phyloP scores from a whole-genome alignment of 2,329 filamentous ascomycete genomes.

The Dactylellina drechsleri region DNA sequence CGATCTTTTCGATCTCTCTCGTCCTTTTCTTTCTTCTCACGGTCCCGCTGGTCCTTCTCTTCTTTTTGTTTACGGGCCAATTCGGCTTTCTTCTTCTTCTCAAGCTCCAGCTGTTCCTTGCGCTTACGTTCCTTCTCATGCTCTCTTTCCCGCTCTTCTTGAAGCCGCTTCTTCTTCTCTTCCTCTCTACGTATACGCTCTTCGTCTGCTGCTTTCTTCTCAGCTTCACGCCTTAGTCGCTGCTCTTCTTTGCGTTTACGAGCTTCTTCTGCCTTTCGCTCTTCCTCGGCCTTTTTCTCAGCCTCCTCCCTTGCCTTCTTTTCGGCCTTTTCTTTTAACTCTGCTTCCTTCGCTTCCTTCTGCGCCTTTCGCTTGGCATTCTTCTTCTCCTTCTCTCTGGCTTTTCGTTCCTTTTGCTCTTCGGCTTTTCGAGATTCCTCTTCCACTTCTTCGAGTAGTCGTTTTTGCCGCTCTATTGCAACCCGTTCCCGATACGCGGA shows the following conservation, averaged over 20 bases:
- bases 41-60: constrained; percentile 73
- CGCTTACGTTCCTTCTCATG: constrained; percentile 85
- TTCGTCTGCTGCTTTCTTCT: constrained; percentile 89
- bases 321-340: constrained; percentile 85
- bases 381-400: constrained; percentile 91
- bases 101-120: constrained; percentile 79
- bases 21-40: constrained; percentile 68
- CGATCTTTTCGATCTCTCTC: constrained; percentile 73
- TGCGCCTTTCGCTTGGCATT: constrained; percentile 93
- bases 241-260: constrained; percentile 86
- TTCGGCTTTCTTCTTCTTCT: constrained; percentile 86
- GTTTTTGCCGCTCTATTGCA: constrained; percentile 87
- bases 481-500: constrained; percentile 99
- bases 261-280: constrained; percentile 81
- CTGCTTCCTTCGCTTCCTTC: constrained; percentile 88
- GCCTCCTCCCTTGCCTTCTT: constrained; percentile 90
- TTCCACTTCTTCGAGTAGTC: constrained; percentile 88
- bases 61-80: constrained; percentile 82
- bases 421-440: constrained; percentile 81
- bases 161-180: constrained; percentile 79
- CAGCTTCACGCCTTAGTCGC: constrained; percentile 87
- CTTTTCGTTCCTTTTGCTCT: constrained; percentile 89
- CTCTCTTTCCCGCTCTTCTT: constrained; percentile 86
- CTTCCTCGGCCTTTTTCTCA: constrained; percentile 77
- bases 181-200: constrained; percentile 85